Evolutionary conservation across 305 asterid genomes (phyloP), one percentile per base, ranked within the genome.

Genomic region (Fraxinus sp.): DNA sequence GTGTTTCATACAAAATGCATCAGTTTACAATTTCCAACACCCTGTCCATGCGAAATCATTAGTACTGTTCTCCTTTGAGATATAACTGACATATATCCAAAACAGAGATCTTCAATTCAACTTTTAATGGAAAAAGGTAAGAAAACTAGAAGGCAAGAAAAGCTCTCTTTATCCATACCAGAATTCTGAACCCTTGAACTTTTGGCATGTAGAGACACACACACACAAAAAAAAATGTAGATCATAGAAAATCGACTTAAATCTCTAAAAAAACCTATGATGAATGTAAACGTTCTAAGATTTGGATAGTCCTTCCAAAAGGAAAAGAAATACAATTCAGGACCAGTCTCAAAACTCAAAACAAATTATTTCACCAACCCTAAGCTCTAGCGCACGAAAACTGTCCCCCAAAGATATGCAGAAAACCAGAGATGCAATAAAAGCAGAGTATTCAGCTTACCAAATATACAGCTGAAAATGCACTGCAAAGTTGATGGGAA

Each of bases 401-500:
- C 4, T 70, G 14, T 44, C 28, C 36, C 73, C 35, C 84, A 37
- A 6, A 13, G 55, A 52, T 78, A 30, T 46, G 84, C 74, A 36
- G 78, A 28, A 77, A 35, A 76, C 28, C 37, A 10, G n/a, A 10
- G 37, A 59, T 22, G 26, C 70, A 76, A 57, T n/a, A 73, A 52
- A 59, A 20, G 59, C 6, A 82, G 82, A 82, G 78, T 55, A 79
- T 80, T 72, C 79, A 82, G 72, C 88, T 87, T 89, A 95, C 99
- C 99, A 75, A 91, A 96, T 77, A 94, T 88, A 88, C 98, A 96
- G 81, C 98, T 92, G 86, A 96, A 94, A 82, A 96, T 96, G 92
- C 98, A 96, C 88, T 93, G 99, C 85, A 96, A 87, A 82, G 98
- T 93, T 85, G 93, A 91, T 55, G 99, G 99, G 84, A 96, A 96